Evolutionary conservation across 306 rosid genomes (phyloP).

Genomic region (Vachellia pachyceras): DNA sequence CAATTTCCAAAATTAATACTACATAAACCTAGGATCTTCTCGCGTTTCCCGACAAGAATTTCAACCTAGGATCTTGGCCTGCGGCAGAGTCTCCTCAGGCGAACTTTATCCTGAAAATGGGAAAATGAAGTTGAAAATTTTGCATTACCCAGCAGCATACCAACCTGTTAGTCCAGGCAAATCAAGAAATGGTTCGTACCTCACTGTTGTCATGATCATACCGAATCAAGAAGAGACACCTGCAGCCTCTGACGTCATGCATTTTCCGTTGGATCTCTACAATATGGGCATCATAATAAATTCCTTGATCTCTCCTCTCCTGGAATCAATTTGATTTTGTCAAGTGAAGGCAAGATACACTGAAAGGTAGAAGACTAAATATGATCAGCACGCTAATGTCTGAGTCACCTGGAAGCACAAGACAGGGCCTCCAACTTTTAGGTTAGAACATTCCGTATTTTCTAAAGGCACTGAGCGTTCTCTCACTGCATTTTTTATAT

Average conservation of each 20-base stretch:
- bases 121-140: neutral
- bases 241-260: constrained; percentile 95
- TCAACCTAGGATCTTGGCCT: constrained; percentile 46
- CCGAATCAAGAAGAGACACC: constrained; percentile 78
- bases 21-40: constrained; percentile 3
- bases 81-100: constrained; percentile 80
- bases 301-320: constrained; percentile 92
- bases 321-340: constrained; percentile 35
- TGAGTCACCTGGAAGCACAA: constrained; percentile 88
- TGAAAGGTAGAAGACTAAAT: neutral
- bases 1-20: neutral
- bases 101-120: constrained; percentile 72
- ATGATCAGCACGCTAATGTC: constrained; percentile 8
- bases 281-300: constrained; percentile 83
- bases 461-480: constrained; percentile 88
- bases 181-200: constrained; percentile 53
- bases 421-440: constrained; percentile 76
- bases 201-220: constrained; percentile 79
- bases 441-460: constrained; percentile 67
- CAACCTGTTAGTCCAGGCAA: neutral
- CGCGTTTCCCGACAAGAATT: neutral
- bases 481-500: constrained; percentile 67
- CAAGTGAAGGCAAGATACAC: constrained; percentile 31
- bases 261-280: constrained; percentile 78
- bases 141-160: neutral